These are phyloP conservation scores for Setaria viridis DNA, from an alignment of 202 grass and related monocot species.

Conservation along the genomic window DNA sequence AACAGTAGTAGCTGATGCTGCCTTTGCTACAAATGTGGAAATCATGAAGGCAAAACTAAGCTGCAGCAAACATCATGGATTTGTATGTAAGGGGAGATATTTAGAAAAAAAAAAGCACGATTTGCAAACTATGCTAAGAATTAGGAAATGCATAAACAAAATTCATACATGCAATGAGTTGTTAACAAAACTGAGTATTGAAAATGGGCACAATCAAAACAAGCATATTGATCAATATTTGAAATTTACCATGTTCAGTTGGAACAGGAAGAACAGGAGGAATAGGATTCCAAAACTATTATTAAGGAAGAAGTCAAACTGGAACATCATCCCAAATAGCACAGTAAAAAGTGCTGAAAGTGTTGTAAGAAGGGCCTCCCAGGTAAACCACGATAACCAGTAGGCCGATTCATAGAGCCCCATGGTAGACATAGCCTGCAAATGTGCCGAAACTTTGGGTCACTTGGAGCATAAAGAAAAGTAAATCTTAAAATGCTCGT, in stretches of 20 bases:
- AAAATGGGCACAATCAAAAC: slow-evolving; percentile 11
- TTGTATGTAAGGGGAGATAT: not conserved
- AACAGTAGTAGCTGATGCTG: slow-evolving; percentile 95
- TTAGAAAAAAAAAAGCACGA: not conserved
- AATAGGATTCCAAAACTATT: slow-evolving; percentile 87
- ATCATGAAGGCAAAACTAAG: slow-evolving; percentile 96
- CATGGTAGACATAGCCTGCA: slow-evolving; percentile 95
- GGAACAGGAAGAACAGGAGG: slow-evolving; percentile 90
- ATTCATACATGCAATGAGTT: slow-evolving; percentile 9
- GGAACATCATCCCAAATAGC: slow-evolving; percentile 99
- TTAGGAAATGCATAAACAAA: slow-evolving; percentile 33
- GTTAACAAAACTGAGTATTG: slow-evolving; percentile 22
- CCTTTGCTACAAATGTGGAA: slow-evolving; percentile 87
- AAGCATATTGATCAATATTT: slow-evolving; percentile 22
- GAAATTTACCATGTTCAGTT: slow-evolving; percentile 87
- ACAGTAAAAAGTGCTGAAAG: slow-evolving; percentile 86
- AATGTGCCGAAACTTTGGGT: slow-evolving; percentile 37
- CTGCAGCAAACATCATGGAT: slow-evolving; percentile 60
- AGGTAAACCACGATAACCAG: slow-evolving; percentile 96
- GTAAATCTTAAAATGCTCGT: not conserved
- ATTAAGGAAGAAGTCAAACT: slow-evolving; percentile 90
- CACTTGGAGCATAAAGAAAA: slow-evolving; percentile 33
- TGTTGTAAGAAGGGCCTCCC: slow-evolving; percentile 88
- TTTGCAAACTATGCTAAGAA: slow-evolving; percentile 2
- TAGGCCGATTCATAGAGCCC: slow-evolving; percentile 96